Evolutionary conservation across 192 early-diverging fungal species (phyloP), one percentile per base, ranked within the genome.

Genomic region (Backusella morwellensis): DNA sequence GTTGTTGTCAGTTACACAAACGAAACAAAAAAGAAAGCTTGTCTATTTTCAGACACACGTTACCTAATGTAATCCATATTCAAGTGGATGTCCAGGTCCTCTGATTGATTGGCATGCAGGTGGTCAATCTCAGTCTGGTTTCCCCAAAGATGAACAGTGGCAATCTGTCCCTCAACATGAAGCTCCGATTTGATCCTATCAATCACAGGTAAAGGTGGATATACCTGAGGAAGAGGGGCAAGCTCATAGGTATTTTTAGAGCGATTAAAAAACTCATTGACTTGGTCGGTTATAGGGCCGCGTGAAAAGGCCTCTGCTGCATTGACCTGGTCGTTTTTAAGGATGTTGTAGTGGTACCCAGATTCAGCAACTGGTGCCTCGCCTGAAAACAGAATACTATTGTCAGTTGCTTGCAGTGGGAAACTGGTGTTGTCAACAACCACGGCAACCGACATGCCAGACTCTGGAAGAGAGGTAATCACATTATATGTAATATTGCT

Each of bases 251-350:
- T 23, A 15, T 26, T 70, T 66, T 66, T 68, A 21, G 34, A 23
- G 6, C 78, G 73, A 63, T 73, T 68, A 44, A 54, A 79, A 35
- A 79, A 73, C 35, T 79, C 78, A 44, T 79, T 74, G 11, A 71
- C 11, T 6, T 38, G 19, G n/a, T 50, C 8, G 1, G 35, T 35
- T 14, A 72, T 3, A 6, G 52, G 36, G 6, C 63, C 26, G 11
- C 78, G 68, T 19, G n/a, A 40, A 35, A 79, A 79, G 34, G 72
- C 19, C 17, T 79, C 78, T 29, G 41, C 15, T 34, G 42, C 32
- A 3, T 66, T 59, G 12, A 68, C 26, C 11, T 67, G 68, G 3
- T 26, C 23, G 4, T 42, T 36, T 14, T 63, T 52, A 8, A 71
- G 11, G 15, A 50, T 42, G 29, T 35, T 40, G 35, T 79, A 79